Conservation (phyloP, 2,329 filamentous ascomycete genomes). For the Fusarium sterilihyphosum region DNA sequence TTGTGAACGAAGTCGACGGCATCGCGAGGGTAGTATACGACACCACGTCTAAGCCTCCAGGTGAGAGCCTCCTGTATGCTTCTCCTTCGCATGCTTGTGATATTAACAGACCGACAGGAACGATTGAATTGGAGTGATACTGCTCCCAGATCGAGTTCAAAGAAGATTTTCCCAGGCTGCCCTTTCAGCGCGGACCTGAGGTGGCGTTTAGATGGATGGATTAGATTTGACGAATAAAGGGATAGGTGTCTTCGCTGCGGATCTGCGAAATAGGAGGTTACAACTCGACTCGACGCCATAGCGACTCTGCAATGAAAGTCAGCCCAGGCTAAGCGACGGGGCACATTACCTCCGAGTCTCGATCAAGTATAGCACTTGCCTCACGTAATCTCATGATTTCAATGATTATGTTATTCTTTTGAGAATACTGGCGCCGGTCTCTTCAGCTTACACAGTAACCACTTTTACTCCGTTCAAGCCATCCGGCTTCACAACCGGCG, state of each 20-base stretch:
- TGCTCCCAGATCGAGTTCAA: not conserved
- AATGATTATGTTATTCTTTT: not conserved
- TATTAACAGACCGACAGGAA: not conserved
- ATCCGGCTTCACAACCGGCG: not conserved
- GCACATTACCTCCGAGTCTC: not conserved
- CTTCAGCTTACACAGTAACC: not conserved
- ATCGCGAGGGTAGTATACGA: slow-evolving; percentile 12
- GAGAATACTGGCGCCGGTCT: not conserved
- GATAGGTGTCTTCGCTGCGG: not conserved
- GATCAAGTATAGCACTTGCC: not conserved
- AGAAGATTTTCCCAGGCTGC: not conserved
- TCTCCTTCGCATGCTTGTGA: not conserved
- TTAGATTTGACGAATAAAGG: slow-evolving; percentile 5
- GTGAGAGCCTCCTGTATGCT: not conserved
- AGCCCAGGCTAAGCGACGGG: not conserved
- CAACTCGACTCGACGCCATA: not conserved
- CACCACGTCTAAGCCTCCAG: slow-evolving; percentile 8
- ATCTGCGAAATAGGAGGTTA: not conserved
- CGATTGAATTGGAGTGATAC: not conserved
- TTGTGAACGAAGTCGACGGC: slow-evolving; percentile 16
- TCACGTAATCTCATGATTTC: not conserved
- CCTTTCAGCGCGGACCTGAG: not conserved
- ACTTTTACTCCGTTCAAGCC: not conserved
- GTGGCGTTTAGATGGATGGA: slow-evolving; percentile 2
- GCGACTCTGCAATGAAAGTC: not conserved